Base-by-base conservation (phyloP, 345 rosid species). In the Linum lewisii region DNA sequence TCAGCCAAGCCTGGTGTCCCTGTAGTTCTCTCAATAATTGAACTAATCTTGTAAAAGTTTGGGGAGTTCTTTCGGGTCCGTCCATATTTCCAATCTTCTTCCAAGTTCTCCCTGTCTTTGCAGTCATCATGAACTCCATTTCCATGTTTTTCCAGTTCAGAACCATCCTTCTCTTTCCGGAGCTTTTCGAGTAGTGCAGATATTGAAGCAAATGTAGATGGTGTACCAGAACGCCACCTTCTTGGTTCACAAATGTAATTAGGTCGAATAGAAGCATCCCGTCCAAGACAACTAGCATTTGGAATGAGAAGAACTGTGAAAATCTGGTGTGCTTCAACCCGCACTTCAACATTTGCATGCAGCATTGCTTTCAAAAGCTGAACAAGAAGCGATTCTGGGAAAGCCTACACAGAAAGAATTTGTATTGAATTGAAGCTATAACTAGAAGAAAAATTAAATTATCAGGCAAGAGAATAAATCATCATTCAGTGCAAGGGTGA, bases 101-200 rank as follows among this genome's bases (percentile, higher is more conserved):
- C 84, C 20, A 54, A 16, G 22, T 22, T 29, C 21, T 69, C 79
- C 66, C 61, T 74, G 57, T 74, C 86, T 69, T 72, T 82, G n/a
- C 54, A 44, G 53, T 79, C 84, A 54, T 80, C 87, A 19, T 75
- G 76, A 59, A 21, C 57, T 54, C 56, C 68, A 72, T 47, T 69
- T 59, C 69, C 80, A 24, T 71, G 70, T 69, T 78, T 86, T 68
- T 74, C 86, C 34, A 47, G 44, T 63, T 70, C 70, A 62, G 66
- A 52, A 21, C 85, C 84, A 71, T 87, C 83, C 65, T 87, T 87
- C 69, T 85, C 97, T 66, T 69, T 82, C 63, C 83, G 81, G 53
- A 93, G 99, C 74, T 90, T 93, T 64, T 82, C 94, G 63, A 93
- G 86, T 60, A 88, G 81, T 54, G 85, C 78, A 24, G 96, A 71